Evolutionary conservation across 441 rosid species (phyloP), one percentile per base, ranked within the genome.

Genomic region (Erodium texanum): DNA sequence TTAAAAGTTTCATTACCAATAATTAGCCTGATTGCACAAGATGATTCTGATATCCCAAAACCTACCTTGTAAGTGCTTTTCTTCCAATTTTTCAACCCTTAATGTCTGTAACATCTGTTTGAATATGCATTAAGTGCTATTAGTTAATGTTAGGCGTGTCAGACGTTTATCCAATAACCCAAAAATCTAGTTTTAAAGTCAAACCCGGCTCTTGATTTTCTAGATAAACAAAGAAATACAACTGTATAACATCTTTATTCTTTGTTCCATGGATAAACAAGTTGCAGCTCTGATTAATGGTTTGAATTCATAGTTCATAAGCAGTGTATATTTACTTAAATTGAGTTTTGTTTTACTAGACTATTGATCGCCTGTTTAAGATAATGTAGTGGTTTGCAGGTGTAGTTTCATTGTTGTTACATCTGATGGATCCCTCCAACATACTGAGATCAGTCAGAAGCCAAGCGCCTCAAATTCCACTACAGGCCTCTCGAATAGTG

Each of bases 371-470:
- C 43, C 45, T 69, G 58, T 70, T 74, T 71, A 70, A 64, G 66
- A 38, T 62, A 41, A 22, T 72, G 69, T 68, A 62, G 62, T 68
- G 75, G 66, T 66, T 75, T 75, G 77, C 88, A 85, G 97, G 89
- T 88, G 96, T 67, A 78, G 86, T 72, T 87, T 91, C 84, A 73
- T 77, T 34, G 68, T 83, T 62, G 80, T 89, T 68, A 86, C 91
- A 52, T 78, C 87, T 64, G 94, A 88, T 84, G 99, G 97, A 75
- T 79, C 74, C 43, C 76, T 88, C 72, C 86, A 88, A 75, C 83
- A 71, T 67, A 78, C 84, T 50, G 97, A 92, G 81, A 81, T 86
- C 69, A 80, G 91, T 80, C 86, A 75, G 76, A 90, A 88, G 73
- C 86, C 89, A 70, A 76, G 82, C 74, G 82, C 86, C 68, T 84